Evolutionary conservation across 2,329 filamentous ascomycete species (phyloP).

Genomic region (Neonectria neomacrospora): DNA sequence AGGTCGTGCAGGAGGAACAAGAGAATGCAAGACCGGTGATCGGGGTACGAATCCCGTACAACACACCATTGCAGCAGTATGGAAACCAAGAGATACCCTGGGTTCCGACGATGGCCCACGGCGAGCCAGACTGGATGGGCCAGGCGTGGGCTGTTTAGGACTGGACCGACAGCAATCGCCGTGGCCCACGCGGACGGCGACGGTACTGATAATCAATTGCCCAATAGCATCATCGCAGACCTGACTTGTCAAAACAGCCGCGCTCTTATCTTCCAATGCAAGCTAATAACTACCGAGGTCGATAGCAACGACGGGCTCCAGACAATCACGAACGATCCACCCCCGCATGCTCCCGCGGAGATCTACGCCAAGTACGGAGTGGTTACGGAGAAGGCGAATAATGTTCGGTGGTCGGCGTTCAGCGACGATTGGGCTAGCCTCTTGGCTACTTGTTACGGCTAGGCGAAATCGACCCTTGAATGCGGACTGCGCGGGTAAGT

Average conservation of each 20-base stretch:
- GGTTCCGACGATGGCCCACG: constrained; percentile 73
- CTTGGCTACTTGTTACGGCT: constrained; percentile 26
- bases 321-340: constrained; percentile 33
- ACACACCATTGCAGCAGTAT: constrained; percentile 78
- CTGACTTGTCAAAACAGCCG: constrained; percentile 6
- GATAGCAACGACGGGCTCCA: background rate
- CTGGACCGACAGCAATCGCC: constrained; percentile 11
- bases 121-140: constrained; percentile 71
- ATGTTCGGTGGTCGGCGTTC: constrained; percentile 15
- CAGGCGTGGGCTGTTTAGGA: constrained; percentile 49
- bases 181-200: constrained; percentile 4
- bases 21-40: constrained; percentile 58
- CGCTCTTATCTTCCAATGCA: constrained; percentile 1
- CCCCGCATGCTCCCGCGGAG: constrained; percentile 30
- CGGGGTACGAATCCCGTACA: constrained; percentile 85
- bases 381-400: background rate
- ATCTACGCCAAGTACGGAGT: constrained; percentile 6
- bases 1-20: constrained; percentile 31
- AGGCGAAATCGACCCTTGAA: constrained; percentile 3
- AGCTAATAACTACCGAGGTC: constrained; percentile 7
- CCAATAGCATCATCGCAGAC: constrained; percentile 12
- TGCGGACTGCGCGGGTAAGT: background rate
- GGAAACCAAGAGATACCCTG: constrained; percentile 74
- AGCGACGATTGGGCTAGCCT: constrained; percentile 18
- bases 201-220: background rate